A percentile compares a stretch with the other conserved stretches of the same genome.
Evolutionary conservation across 2,329 filamentous ascomycete species (phyloP).

Genomic region (Arthroderma sp.): DNA sequence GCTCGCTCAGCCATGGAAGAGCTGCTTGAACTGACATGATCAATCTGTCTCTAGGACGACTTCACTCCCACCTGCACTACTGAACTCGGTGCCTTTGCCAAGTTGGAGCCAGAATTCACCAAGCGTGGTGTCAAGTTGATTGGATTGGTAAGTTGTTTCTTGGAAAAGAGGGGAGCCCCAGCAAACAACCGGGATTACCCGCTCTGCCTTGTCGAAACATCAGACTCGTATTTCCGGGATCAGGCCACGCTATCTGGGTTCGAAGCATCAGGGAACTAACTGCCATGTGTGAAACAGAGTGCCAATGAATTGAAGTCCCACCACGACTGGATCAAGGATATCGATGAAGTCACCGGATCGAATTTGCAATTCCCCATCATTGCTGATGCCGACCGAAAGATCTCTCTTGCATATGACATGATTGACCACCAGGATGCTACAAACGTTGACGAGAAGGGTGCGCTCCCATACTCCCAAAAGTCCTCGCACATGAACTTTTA

Average conservation of each 20-base stretch:
- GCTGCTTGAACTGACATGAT: constrained; percentile 3
- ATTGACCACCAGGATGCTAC: constrained; percentile 68
- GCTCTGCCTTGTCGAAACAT: background rate
- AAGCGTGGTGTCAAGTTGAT: constrained; percentile 85
- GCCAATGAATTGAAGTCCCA: constrained; percentile 79
- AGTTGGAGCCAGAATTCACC: constrained; percentile 74
- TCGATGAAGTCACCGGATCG: constrained; percentile 61
- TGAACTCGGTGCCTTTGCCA: constrained; percentile 84
- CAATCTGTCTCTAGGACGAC: constrained; percentile 37
- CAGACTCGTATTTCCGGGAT: background rate
- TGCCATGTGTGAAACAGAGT: constrained; percentile 23
- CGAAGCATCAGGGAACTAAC: background rate
- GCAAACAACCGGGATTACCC: background rate
- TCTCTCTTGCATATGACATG: constrained; percentile 69
- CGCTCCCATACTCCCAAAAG: constrained; percentile 5
- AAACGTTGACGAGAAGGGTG: constrained; percentile 65
- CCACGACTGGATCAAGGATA: constrained; percentile 82
- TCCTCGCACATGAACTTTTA: background rate
- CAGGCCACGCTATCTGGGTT: background rate
- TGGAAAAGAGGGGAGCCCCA: constrained; percentile 1
- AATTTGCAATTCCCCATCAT: constrained; percentile 67
- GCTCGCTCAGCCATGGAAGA: constrained; percentile 2
- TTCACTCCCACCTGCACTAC: constrained; percentile 95
- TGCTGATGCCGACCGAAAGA: constrained; percentile 64
- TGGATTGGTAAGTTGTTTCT: constrained; percentile 45